These are phyloP conservation scores for Stagonosporopsis chrysanthemi DNA, from an alignment of 2,329 filamentous ascomycete genomes.

Conservation along the genomic window DNA sequence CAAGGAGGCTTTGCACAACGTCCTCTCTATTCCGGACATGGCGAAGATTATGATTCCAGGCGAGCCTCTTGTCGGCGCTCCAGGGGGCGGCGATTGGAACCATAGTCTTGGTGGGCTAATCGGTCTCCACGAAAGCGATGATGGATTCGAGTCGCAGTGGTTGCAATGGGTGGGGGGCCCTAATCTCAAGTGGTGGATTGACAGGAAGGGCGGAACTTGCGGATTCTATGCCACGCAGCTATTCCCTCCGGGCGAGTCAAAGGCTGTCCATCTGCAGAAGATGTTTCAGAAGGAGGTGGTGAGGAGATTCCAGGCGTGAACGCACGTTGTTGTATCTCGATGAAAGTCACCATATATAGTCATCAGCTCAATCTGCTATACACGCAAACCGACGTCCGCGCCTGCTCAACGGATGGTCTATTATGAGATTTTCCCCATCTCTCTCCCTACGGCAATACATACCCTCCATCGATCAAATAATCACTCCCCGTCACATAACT, in stretches of 20 bases:
- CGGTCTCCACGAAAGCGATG: slow-evolving; percentile 22
- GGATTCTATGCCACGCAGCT: slow-evolving; percentile 39
- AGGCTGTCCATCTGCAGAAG: slow-evolving; percentile 24
- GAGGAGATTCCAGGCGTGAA: slow-evolving; percentile 1
- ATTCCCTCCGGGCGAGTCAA: slow-evolving; percentile 31
- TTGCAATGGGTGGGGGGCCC: slow-evolving; percentile 35
- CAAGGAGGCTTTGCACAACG: slow-evolving; percentile 12
- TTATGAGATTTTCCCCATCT: not conserved
- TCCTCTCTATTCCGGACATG: slow-evolving; percentile 9
- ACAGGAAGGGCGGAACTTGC: slow-evolving; percentile 33
- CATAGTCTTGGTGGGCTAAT: slow-evolving; percentile 27
- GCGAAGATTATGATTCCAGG: slow-evolving; percentile 29
- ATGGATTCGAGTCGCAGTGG: slow-evolving; percentile 21
- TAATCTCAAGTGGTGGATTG: slow-evolving; percentile 39
- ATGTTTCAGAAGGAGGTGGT: slow-evolving; percentile 33
- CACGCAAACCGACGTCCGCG: too few relatives aligned
- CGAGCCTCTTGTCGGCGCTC: slow-evolving; percentile 20
- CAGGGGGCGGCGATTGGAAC: slow-evolving; percentile 23
- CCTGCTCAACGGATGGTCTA: too few relatives aligned
- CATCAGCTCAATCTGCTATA: not conserved
- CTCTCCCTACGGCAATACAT: slow-evolving; percentile 56
- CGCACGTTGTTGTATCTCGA: not conserved
- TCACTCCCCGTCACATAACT: slow-evolving; percentile 79
- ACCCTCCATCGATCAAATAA: slow-evolving; percentile 78
- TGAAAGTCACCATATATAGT: too few relatives aligned